Conservation (phyloP, 176 grass and related monocot genomes). For the Guadua angustifolia region DNA sequence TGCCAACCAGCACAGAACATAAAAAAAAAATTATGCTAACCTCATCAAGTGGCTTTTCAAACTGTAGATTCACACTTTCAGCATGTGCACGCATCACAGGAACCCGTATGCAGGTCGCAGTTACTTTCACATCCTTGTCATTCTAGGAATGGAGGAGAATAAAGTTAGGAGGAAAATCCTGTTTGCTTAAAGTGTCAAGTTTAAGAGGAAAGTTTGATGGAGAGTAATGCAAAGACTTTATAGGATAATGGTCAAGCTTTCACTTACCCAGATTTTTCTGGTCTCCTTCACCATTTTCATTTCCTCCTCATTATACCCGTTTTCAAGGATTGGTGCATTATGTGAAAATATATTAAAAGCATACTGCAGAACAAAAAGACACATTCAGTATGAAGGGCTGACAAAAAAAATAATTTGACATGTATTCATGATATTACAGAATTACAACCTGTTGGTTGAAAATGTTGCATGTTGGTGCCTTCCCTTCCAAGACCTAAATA, state of each 20-base stretch:
- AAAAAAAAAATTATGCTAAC: constrained; percentile 51
- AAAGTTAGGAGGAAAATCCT: constrained; percentile 17
- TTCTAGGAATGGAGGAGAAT: constrained; percentile 53
- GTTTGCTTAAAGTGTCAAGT: constrained; percentile 3
- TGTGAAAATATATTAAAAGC: constrained; percentile 99
- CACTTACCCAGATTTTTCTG: constrained; percentile 85
- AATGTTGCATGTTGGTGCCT: constrained; percentile 93
- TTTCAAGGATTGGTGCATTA: constrained; percentile 82
- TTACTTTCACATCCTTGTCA: constrained; percentile 84
- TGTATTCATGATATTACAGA: constrained; percentile 1
- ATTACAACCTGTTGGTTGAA: constrained; percentile 78
- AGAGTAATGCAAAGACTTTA: constrained; percentile 13
- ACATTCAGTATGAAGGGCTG: constrained; percentile 25
- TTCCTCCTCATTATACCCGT: constrained; percentile 98
- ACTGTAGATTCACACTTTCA: constrained; percentile 92
- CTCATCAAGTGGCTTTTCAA: constrained; percentile 95
- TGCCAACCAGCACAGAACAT: not conserved
- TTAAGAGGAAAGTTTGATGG: constrained; percentile 15
- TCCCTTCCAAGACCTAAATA: constrained; percentile 88
- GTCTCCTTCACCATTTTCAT: constrained; percentile 99
- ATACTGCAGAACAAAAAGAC: constrained; percentile 67
- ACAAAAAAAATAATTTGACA: constrained; percentile 5
- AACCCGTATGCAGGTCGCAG: constrained; percentile 93
- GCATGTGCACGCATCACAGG: constrained; percentile 90
- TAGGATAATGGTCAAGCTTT: not conserved